A percentile compares a stretch with the other conserved stretches of the same genome.
These are phyloP conservation scores for Basipetospora chlamydospora DNA, from an alignment of 2,329 filamentous ascomycete species.

Conservation along the genomic window DNA sequence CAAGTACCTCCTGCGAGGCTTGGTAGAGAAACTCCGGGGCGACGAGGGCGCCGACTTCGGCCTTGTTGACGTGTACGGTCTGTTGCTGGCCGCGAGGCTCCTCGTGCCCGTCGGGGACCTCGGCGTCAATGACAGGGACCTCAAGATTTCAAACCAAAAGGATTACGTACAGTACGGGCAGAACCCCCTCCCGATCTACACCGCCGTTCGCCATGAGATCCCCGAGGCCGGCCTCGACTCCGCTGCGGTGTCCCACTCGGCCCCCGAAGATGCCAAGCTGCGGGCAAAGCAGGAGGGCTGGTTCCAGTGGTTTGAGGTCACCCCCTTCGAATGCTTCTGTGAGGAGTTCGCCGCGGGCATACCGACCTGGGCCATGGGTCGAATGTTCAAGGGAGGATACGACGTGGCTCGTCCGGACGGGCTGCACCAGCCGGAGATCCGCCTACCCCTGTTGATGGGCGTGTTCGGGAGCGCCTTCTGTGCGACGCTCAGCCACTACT, in stretches of 20 bases:
- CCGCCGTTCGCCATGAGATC: conserved; percentile 89
- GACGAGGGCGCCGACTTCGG: conserved; percentile 68
- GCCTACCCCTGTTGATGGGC: conserved; percentile 72
- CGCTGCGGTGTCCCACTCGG: not conserved
- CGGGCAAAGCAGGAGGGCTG: conserved; percentile 52
- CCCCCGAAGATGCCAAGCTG: conserved; percentile 32
- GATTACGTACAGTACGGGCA: conserved; percentile 62
- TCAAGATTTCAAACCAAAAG: conserved; percentile 83
- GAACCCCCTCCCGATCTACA: conserved; percentile 86
- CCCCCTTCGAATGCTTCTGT: conserved; percentile 88
- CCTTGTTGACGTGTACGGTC: conserved; percentile 83
- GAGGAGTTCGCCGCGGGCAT: conserved; percentile 87
- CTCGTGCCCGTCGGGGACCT: conserved; percentile 74
- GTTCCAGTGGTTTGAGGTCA: conserved; percentile 98
- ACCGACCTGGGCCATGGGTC: conserved; percentile 83
- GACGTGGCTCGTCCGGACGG: conserved; percentile 50
- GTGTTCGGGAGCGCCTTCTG: conserved; percentile 98
- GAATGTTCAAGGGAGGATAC: conserved; percentile 60
- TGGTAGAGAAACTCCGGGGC: conserved; percentile 84
- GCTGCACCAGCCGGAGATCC: conserved; percentile 65
- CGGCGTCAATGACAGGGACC: conserved; percentile 45
- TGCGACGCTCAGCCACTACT: conserved; percentile 89
- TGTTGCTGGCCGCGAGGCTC: conserved; percentile 69
- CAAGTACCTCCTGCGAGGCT: conserved; percentile 73
- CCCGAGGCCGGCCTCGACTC: conserved; percentile 31